phyloP scores from a whole-genome alignment of 148 eudicot species.

The Suaeda aralocaspica region DNA sequence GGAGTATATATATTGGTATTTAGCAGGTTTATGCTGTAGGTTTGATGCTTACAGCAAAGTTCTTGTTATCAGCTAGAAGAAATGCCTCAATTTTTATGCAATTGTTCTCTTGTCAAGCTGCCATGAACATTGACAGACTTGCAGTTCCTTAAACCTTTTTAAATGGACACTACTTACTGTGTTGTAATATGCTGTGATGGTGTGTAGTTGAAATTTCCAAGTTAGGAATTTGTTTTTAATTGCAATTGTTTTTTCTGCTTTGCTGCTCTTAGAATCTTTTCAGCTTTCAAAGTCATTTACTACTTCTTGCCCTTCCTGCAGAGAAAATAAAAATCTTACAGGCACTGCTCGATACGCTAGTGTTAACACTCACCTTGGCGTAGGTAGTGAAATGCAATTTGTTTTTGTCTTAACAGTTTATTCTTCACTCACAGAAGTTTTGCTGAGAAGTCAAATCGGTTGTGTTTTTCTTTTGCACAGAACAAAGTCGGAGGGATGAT shows the following conservation, averaged over 20 bases:
- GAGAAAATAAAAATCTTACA: constrained; percentile 54
- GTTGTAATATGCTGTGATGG: too few relatives aligned
- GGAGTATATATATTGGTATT: too few relatives aligned
- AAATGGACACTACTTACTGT: too few relatives aligned
- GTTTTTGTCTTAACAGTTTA: not conserved
- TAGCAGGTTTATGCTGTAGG: too few relatives aligned
- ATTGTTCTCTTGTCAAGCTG: too few relatives aligned
- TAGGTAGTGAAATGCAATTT: constrained; percentile 37
- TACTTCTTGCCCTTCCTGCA: constrained; percentile 10
- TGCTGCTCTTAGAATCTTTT: not conserved
- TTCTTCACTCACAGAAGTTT: not conserved
- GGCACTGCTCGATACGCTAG: constrained; percentile 64
- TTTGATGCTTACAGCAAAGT: too few relatives aligned
- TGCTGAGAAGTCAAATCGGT: constrained; percentile 6
- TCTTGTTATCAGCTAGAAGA: too few relatives aligned
- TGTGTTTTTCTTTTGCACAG: constrained; percentile 27
- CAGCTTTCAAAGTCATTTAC: not conserved
- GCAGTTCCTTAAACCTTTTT: too few relatives aligned
- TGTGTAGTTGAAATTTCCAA: too few relatives aligned
- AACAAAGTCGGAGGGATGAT: constrained; percentile 55
- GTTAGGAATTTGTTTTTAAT: not conserved
- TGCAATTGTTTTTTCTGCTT: not conserved
- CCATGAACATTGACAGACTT: too few relatives aligned
- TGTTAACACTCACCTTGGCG: constrained; percentile 55
- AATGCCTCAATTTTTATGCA: too few relatives aligned